Percentiles rank a stretch among this genome's conserved stretches.
These are phyloP conservation scores for Somion occarium DNA, from an alignment of 1,284 basidiomycete species.

Conservation along the genomic window DNA sequence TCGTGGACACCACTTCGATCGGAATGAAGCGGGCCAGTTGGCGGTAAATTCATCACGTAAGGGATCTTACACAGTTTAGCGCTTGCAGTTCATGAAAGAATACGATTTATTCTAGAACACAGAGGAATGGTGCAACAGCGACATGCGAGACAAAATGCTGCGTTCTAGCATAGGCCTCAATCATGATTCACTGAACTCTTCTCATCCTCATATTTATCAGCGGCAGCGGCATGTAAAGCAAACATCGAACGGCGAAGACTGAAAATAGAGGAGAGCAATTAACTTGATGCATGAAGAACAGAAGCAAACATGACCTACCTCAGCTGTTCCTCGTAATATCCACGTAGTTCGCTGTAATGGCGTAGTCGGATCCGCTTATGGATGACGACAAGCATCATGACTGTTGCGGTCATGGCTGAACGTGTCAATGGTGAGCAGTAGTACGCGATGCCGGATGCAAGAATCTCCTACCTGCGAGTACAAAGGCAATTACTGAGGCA, in stretches of 20 bases:
- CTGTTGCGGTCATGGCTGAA: conserved; percentile 39
- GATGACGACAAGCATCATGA: conserved; percentile 39
- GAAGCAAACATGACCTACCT: conserved; percentile 28
- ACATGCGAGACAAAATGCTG: not conserved
- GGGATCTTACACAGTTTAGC: too few relatives aligned
- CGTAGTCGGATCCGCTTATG: conserved; percentile 45
- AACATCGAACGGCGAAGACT: conserved; percentile 25
- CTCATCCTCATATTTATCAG: conserved; percentile 9
- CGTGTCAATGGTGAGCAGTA: not conserved
- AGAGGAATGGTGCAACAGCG: too few relatives aligned
- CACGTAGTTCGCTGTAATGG: conserved; percentile 41
- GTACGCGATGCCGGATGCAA: too few relatives aligned
- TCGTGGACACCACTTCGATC: not conserved
- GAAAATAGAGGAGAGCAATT: not conserved
- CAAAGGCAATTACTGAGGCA: conserved; percentile 31
- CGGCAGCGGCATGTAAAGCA: conserved; percentile 22
- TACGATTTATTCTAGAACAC: too few relatives aligned
- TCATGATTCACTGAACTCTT: not conserved
- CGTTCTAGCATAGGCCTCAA: not conserved
- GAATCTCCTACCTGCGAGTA: conserved; percentile 34
- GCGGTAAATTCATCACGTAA: too few relatives aligned
- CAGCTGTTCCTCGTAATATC: conserved; percentile 54
- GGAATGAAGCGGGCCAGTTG: not conserved
- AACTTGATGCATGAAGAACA: not conserved
- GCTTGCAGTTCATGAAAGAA: too few relatives aligned